Percentiles rank a stretch among this genome's conserved stretches.
Evolutionary conservation across 2,329 filamentous ascomycete genomes (phyloP).

Genomic region (Pseudocercospora fuligena): DNA sequence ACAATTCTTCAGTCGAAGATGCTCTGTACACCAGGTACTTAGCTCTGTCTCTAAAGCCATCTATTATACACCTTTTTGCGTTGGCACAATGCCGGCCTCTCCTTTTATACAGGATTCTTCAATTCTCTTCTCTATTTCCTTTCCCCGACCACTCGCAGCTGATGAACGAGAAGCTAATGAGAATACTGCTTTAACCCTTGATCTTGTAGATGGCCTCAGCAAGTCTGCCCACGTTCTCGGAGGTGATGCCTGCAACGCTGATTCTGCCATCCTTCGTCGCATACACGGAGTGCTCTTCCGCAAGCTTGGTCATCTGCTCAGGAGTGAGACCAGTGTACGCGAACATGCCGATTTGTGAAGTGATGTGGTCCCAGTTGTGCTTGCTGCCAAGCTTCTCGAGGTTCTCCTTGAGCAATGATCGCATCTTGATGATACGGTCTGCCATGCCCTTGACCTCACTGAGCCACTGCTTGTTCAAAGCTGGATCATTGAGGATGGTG

Average conservation of each 20-base stretch:
- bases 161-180: not conserved
- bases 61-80: constrained; percentile 5
- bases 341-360: constrained; percentile 98
- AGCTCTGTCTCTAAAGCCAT: constrained; percentile 3
- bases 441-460: constrained; percentile 98
- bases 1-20: not conserved
- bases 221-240: constrained; percentile 76
- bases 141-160: not conserved
- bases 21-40: not conserved
- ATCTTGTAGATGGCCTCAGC: constrained; percentile 85
- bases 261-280: constrained; percentile 92
- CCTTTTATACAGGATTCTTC: not conserved
- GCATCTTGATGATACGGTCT: constrained; percentile 98
- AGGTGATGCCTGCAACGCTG: constrained; percentile 83
- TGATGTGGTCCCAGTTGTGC: constrained; percentile 99
- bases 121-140: not conserved
- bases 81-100: not conserved
- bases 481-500: constrained; percentile 84
- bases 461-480: constrained; percentile 91
- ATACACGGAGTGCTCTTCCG: constrained; percentile 96
- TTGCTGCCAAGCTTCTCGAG: constrained; percentile 93
- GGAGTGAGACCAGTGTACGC: constrained; percentile 92
- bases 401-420: constrained; percentile 89
- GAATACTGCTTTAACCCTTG: constrained; percentile 58
- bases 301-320: constrained; percentile 88